Percentiles rank a stretch among this genome's conserved stretches.
Evolutionary conservation across 1,284 basidiomycete species (phyloP).

Genomic region (Phlebopus sp.): DNA sequence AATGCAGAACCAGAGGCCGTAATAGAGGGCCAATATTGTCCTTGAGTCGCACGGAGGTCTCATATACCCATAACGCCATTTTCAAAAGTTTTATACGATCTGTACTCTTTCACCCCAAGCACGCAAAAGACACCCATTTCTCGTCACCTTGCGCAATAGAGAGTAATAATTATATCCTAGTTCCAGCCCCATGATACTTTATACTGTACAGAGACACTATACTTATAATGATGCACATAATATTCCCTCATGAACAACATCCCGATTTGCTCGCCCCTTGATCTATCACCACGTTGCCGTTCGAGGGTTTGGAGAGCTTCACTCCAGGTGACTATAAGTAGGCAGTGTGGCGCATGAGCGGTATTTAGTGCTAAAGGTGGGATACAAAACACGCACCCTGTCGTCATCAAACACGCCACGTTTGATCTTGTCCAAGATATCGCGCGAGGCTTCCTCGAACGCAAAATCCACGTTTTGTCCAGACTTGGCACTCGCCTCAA

Average conservation of each 20-base stretch:
- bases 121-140: constrained; percentile 8
- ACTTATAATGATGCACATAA: constrained; percentile 21
- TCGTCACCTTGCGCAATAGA: constrained; percentile 11
- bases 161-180: constrained; percentile 16
- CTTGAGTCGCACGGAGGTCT: constrained; percentile 1
- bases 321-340: constrained; percentile 33
- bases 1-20: background rate
- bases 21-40: background rate
- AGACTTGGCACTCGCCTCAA: constrained; percentile 86
- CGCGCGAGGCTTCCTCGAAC: constrained; percentile 66
- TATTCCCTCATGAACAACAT: constrained; percentile 29
- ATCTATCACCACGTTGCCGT: constrained; percentile 27
- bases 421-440: constrained; percentile 73
- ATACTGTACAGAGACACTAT: constrained; percentile 12
- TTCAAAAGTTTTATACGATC: constrained; percentile 20
- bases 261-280: constrained; percentile 24
- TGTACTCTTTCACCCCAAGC: constrained; percentile 23
- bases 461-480: constrained; percentile 77
- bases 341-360: constrained; percentile 4
- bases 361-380: constrained; percentile 1
- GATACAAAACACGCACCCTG: constrained; percentile 46
- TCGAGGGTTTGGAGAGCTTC: constrained; percentile 30
- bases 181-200: constrained; percentile 7
- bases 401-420: constrained; percentile 76
- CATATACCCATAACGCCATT: constrained; percentile 7